Conservation (phyloP, 192 early-diverging fungal species). For the Phlyctochytrium arcticum region DNA sequence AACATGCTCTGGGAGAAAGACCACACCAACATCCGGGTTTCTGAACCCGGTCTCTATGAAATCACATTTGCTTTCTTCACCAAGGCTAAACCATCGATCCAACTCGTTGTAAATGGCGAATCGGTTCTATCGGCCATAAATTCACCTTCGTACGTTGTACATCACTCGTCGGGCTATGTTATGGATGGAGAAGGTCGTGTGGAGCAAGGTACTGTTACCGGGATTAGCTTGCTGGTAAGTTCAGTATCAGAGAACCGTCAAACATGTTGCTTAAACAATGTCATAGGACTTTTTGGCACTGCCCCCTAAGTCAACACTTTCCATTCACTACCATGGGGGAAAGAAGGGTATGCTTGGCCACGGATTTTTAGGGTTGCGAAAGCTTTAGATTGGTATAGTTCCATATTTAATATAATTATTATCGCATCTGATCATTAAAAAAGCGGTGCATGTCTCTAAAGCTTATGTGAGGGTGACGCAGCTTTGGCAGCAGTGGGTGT, state of each 20-base stretch:
- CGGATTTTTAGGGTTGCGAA: conserved; percentile 35
- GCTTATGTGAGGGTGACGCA: too few species aligned
- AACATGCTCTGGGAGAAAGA: conserved; percentile 45
- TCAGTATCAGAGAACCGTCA: background rate
- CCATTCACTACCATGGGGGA: conserved; percentile 36
- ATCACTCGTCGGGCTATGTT: conserved; percentile 42
- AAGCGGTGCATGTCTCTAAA: too few species aligned
- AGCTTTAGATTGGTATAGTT: too few species aligned
- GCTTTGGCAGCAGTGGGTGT: too few species aligned
- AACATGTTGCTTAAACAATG: too few species aligned
- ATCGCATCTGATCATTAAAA: background rate
- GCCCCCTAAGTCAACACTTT: conserved; percentile 37
- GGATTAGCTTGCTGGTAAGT: conserved; percentile 43
- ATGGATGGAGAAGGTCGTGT: conserved; percentile 33
- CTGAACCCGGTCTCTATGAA: conserved; percentile 47
- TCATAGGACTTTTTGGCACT: conserved; percentile 44
- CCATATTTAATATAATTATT: too few species aligned
- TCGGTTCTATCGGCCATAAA: conserved; percentile 50
- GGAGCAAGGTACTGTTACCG: conserved; percentile 36
- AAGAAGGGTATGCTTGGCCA: conserved; percentile 31
- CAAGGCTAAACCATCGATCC: conserved; percentile 38
- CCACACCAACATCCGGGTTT: conserved; percentile 25
- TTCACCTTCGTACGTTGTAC: conserved; percentile 46
- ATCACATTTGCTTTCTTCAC: conserved; percentile 47
- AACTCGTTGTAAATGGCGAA: conserved; percentile 53